These are phyloP conservation scores for Aspergillus taichungensis DNA, from an alignment of 495 filamentous ascomycete genomes.

Conservation along the genomic window DNA sequence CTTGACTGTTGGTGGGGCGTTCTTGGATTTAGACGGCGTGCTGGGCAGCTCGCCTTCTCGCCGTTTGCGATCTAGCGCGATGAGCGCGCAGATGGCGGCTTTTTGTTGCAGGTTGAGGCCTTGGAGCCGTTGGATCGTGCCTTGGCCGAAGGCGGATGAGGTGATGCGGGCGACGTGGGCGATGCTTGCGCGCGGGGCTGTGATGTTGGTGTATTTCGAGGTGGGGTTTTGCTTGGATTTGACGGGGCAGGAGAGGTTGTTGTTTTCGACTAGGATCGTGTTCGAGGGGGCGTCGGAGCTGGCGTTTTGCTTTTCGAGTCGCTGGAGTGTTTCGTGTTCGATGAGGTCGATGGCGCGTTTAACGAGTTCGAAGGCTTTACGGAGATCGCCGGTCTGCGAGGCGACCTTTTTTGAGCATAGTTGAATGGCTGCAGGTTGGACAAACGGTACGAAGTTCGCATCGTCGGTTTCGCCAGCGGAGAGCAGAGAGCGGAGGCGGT, in stretches of 20 bases:
- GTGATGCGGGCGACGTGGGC: constrained; percentile 86
- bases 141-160: constrained; percentile 76
- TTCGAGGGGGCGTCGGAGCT: constrained; percentile 40
- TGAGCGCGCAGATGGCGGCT: constrained; percentile 79
- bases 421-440: constrained; percentile 88
- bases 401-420: constrained; percentile 91
- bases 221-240: constrained; percentile 34
- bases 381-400: constrained; percentile 84
- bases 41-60: constrained; percentile 30
- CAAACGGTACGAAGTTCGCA: constrained; percentile 66
- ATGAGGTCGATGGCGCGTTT: constrained; percentile 83
- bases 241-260: constrained; percentile 56
- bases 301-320: constrained; percentile 28
- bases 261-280: constrained; percentile 55
- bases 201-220: constrained; percentile 51
- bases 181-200: constrained; percentile 83
- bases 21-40: constrained; percentile 50
- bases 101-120: constrained; percentile 93
- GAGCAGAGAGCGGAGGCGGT: constrained; percentile 69
- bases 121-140: constrained; percentile 70
- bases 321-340: constrained; percentile 63
- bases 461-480: constrained; percentile 35
- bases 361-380: constrained; percentile 91
- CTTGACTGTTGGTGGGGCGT: constrained; percentile 62
- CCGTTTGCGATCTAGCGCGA: constrained; percentile 63